These are phyloP conservation scores for Fragilaria crotonensis DNA, from an alignment of 108 stramenopile genomes.

Conservation along the genomic window DNA sequence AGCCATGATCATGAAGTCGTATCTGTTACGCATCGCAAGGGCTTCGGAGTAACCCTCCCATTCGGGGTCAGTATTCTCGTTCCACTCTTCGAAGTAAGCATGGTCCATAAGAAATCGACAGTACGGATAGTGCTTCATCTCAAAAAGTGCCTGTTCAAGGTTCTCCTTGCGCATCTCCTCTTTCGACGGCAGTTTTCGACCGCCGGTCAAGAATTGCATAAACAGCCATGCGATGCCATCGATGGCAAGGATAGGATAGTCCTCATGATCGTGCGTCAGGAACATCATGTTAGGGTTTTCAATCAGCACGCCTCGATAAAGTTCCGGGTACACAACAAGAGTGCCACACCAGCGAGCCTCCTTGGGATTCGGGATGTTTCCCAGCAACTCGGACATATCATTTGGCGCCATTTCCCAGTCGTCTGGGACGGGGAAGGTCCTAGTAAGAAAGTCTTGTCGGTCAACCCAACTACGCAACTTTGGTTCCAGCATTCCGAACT, in stretches of 20 bases:
- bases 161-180: conserved; percentile 24
- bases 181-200: conserved; percentile 1
- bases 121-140: conserved; percentile 14
- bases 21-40: not conserved
- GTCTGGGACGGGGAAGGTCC: not conserved
- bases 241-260: conserved; percentile 24
- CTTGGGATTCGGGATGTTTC: not conserved
- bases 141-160: conserved; percentile 10
- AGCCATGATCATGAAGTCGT: conserved; percentile 14
- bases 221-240: conserved; percentile 30
- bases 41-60: conserved; percentile 6
- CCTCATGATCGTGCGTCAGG: conserved; percentile 9
- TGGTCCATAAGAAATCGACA: conserved; percentile 17
- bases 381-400: not conserved
- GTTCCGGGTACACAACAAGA: conserved; percentile 2
- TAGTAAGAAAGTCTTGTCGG: not conserved
- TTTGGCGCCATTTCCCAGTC: conserved; percentile 26
- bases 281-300: conserved; percentile 50
- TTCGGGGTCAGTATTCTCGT: conserved; percentile 8
- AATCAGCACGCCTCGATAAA: conserved; percentile 27
- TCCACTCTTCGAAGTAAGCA: conserved; percentile 11
- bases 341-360: not conserved
- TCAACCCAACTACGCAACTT: conserved; percentile 3
- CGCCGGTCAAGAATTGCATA: conserved; percentile 12
- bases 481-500: conserved; percentile 33